Evolutionary conservation across 139 green algal species (phyloP).

Genomic region (Tetradesmus lagerheimii): DNA sequence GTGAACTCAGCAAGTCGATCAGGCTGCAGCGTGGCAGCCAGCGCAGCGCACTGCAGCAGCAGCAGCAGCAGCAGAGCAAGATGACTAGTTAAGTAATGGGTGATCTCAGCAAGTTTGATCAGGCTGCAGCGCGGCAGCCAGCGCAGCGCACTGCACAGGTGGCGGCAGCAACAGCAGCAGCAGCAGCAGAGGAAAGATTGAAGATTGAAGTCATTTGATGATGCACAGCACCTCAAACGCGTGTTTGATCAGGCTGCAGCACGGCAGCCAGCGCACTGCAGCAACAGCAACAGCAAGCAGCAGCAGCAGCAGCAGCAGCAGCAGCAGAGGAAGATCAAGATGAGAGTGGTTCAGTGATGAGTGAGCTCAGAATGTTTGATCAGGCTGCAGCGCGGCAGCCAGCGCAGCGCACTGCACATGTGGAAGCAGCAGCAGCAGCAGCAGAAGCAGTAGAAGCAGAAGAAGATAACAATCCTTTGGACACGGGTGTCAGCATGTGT

Average conservation of each 20-base stretch:
- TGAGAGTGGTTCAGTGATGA: too few species aligned
- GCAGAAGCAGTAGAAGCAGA: constrained; percentile 43
- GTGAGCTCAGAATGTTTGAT: constrained; percentile 57
- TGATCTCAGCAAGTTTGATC: constrained; percentile 57
- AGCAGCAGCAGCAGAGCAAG: constrained; percentile 46
- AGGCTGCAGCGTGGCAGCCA: not conserved
- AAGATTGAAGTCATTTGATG: too few species aligned
- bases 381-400: not conserved
- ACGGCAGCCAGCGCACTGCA: constrained; percentile 76
- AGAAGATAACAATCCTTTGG: too few species aligned
- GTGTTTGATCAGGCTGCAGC: constrained; percentile 85
- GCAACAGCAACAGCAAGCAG: not conserved
- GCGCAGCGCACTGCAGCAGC: constrained; percentile 16
- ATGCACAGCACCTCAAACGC: constrained; percentile 79
- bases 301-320: not conserved
- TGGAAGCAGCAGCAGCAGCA: too few species aligned
- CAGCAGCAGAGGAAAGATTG: constrained; percentile 46
- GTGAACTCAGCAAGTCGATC: constrained; percentile 57
- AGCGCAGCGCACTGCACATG: not conserved
- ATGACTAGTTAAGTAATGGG: too few species aligned
- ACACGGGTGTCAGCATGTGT: not conserved
- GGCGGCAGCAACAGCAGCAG: too few species aligned
- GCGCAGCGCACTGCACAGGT: constrained; percentile 2
- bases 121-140: not conserved
- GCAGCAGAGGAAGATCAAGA: constrained; percentile 56